Percentiles rank a stretch among this genome's conserved stretches.
phyloP scores from a whole-genome alignment of 176 grass and related monocot genomes.

The Paspalum notatum region DNA sequence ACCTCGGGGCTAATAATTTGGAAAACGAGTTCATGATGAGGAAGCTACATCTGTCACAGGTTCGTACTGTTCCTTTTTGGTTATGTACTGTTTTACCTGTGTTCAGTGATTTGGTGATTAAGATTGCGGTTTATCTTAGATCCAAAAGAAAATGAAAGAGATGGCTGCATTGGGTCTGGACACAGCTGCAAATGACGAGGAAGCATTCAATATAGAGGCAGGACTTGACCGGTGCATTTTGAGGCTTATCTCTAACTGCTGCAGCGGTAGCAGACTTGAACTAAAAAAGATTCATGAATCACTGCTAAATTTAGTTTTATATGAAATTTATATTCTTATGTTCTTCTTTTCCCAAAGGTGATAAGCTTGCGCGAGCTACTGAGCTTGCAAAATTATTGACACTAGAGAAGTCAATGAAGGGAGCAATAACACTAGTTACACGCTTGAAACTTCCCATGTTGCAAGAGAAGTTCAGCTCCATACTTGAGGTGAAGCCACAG shows the following conservation, averaged over 20 bases:
- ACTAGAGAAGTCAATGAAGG: conserved; percentile 89
- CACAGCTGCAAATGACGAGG: conserved; percentile 68
- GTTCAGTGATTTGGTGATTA: conserved; percentile 28
- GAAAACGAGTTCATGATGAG: conserved; percentile 91
- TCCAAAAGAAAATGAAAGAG: conserved; percentile 74
- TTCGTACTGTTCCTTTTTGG: conserved; percentile 38
- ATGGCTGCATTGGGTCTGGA: conserved; percentile 52
- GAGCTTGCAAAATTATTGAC: conserved; percentile 80
- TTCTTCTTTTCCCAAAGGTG: conserved; percentile 57
- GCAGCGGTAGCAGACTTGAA: conserved; percentile 70
- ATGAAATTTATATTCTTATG: conserved; percentile 12
- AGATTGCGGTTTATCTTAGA: conserved; percentile 53
- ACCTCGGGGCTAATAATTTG: conserved; percentile 79
- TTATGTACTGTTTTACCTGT: conserved; percentile 2
- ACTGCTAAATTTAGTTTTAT: conserved; percentile 29
- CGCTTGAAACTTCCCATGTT: conserved; percentile 85
- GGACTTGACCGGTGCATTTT: conserved; percentile 88
- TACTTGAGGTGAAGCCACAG: conserved; percentile 70
- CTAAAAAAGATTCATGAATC: conserved; percentile 20
- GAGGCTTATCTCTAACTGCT: conserved; percentile 91
- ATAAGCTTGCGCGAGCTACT: conserved; percentile 83
- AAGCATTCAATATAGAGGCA: conserved; percentile 85
- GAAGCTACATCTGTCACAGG: conserved; percentile 86
- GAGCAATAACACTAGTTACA: conserved; percentile 86
- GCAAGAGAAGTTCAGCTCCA: conserved; percentile 82